Evolutionary conservation across 352 stramenopile species (phyloP).

Genomic region (Phytophthora tentaculata): DNA sequence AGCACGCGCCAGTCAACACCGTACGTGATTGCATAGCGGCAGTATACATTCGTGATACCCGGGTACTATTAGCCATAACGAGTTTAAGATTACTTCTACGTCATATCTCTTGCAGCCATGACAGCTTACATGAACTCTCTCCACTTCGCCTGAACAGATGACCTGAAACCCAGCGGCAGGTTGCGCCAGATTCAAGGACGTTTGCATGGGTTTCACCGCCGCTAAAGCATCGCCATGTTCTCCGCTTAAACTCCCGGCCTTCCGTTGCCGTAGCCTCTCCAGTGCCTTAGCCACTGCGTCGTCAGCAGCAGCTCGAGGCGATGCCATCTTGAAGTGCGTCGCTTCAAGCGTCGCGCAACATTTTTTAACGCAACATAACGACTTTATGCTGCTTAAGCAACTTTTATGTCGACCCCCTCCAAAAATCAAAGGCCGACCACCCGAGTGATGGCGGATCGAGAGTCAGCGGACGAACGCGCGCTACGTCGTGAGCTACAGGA

Average conservation of each 20-base stretch:
- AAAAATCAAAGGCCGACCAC: constrained; percentile 25
- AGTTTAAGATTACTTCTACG: background rate
- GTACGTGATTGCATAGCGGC: constrained; percentile 92
- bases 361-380: background rate
- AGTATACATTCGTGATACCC: constrained; percentile 91
- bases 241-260: background rate
- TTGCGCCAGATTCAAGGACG: constrained; percentile 24
- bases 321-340: constrained; percentile 29
- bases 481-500: constrained; percentile 60
- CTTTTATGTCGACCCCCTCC: background rate
- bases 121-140: constrained; percentile 54
- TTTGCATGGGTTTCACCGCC: constrained; percentile 3
- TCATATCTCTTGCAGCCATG: background rate
- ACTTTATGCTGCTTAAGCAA: constrained; percentile 12
- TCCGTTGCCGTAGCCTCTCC: constrained; percentile 26
- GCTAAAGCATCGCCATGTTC: background rate
- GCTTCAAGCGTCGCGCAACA: background rate
- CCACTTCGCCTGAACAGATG: constrained; percentile 66
- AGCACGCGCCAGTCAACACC: constrained; percentile 93
- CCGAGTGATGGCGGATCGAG: constrained; percentile 28
- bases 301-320: constrained; percentile 7
- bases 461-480: constrained; percentile 58
- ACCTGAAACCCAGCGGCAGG: constrained; percentile 54
- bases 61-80: constrained; percentile 51
- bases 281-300: constrained; percentile 34